Evolutionary conservation across 2,329 filamentous ascomycete genomes (phyloP), one percentile per base, ranked within the genome.

Genomic region (Hypomyces rosellus): DNA sequence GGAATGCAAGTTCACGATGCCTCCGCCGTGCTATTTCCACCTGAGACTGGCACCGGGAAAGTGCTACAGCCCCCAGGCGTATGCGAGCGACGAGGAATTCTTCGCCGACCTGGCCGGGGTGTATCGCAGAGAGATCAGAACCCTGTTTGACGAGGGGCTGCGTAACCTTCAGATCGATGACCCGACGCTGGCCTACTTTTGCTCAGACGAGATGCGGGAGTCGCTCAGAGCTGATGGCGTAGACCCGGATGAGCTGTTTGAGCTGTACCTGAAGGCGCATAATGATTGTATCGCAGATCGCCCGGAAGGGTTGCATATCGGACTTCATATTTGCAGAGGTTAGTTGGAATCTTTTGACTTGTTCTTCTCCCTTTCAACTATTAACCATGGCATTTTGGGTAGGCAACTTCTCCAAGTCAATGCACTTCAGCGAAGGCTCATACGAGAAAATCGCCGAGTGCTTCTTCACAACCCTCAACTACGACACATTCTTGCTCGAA

Each of bases 201-300:
- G 84, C 69, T 84, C 80, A 4, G 78, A 85, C 36, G 80, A 81
- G 54, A 86, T 86, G 80, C 69, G 83, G 14, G 69, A 74, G 49
- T 80, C 80, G 25, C 81, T 73, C 50, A 61, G 75, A 69, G 72
- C 77, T 50, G 74, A 75, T 18, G 84, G 85, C 57, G 70, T 76
- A 40, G 74, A 81, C 15, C 74, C 83, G 12, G 82, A 86, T 36
- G 77, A 80, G 54, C 77, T 88, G 55, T 77, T 89, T 46, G 80
- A 85, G 58, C 74, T 79, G 33, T 89, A 89, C 63, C 79, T 89
- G 65, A 77, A 80, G 64, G 79, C 86, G 58, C 88, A 89, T 74
- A 89, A 89, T 62, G 82, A 85, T 63, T 84, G 80, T 63, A 76
- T 88, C 58, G 69, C 73, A 25, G 73, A 74, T 55, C 74, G 81